phyloP scores from a whole-genome alignment of 495 filamentous ascomycete species.

The Bathelium albidoporum region DNA sequence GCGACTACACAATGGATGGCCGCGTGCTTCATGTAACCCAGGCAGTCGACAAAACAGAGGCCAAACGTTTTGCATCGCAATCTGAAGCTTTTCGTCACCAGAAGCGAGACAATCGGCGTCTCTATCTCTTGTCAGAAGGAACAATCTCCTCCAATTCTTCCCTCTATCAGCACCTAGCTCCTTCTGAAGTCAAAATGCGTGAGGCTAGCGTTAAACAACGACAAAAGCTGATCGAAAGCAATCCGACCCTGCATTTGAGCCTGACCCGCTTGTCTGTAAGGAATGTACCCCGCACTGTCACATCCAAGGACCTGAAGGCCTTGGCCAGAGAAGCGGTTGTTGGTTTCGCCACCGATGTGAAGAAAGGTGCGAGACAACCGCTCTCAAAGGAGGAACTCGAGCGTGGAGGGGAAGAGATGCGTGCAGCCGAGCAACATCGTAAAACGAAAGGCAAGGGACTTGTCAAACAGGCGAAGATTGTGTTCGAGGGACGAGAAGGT shows the following conservation, averaged over 20 bases:
- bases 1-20: constrained; percentile 80
- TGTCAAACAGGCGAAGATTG: constrained; percentile 89
- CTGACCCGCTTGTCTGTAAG: constrained; percentile 88
- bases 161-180: constrained; percentile 62
- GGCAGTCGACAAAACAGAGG: constrained; percentile 73
- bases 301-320: constrained; percentile 81
- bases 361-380: constrained; percentile 54
- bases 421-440: constrained; percentile 60
- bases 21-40: constrained; percentile 73
- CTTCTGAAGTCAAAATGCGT: constrained; percentile 74
- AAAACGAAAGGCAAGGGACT: constrained; percentile 82
- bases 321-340: constrained; percentile 84
- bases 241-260: constrained; percentile 80
- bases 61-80: constrained; percentile 59
- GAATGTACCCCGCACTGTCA: constrained; percentile 77
- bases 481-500: constrained; percentile 78
- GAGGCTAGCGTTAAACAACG: constrained; percentile 82
- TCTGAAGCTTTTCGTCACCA: constrained; percentile 53
- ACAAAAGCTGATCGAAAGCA: constrained; percentile 77
- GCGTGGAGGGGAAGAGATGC: constrained; percentile 70
- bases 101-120: constrained; percentile 80
- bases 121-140: constrained; percentile 84
- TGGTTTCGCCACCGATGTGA: constrained; percentile 86
- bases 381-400: constrained; percentile 79
- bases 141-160: constrained; percentile 61